Percentiles rank a stretch among this genome's conserved stretches.
Conservation (phyloP, 2,329 filamentous ascomycete species). For the Colletotrichum somersetense region DNA sequence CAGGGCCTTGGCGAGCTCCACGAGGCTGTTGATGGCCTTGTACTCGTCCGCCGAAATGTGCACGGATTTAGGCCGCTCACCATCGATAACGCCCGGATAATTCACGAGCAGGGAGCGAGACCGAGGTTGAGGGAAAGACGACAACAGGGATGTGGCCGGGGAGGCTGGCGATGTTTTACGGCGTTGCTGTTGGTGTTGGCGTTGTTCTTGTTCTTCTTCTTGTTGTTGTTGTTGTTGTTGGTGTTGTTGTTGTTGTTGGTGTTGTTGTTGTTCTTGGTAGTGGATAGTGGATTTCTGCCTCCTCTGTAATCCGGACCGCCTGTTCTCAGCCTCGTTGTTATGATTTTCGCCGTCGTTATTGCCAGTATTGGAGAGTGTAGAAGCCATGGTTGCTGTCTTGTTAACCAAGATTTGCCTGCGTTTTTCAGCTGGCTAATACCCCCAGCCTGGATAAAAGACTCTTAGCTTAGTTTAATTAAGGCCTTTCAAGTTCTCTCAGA, state of each 20-base stretch:
- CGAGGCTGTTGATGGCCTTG: conserved; percentile 37
- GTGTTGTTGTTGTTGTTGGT: too few species aligned
- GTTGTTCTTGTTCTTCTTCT: too few species aligned
- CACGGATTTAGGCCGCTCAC: conserved; percentile 15
- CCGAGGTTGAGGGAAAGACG: neutral
- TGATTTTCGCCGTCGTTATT: too few species aligned
- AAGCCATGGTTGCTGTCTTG: conserved; percentile 7
- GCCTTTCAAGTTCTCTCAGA: neutral
- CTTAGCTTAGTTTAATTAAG: neutral
- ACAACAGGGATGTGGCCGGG: neutral
- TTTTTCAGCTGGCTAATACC: neutral
- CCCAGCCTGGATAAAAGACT: too few species aligned
- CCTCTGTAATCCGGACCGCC: neutral
- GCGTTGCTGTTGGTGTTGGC: too few species aligned
- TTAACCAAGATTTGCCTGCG: neutral
- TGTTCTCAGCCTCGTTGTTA: neutral
- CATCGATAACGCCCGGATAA: conserved; percentile 15
- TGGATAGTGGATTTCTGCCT: neutral
- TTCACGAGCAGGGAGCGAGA: conserved; percentile 26
- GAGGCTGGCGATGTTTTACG: neutral
- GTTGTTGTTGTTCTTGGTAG: too few species aligned
- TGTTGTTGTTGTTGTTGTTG: too few species aligned
- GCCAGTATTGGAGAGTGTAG: neutral
- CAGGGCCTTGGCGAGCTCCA: conserved; percentile 29
- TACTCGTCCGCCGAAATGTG: conserved; percentile 37